Percentiles rank a stretch among this genome's conserved stretches.
phyloP scores from a whole-genome alignment of 805 yeast species.

The Clavispora asparagi region DNA sequence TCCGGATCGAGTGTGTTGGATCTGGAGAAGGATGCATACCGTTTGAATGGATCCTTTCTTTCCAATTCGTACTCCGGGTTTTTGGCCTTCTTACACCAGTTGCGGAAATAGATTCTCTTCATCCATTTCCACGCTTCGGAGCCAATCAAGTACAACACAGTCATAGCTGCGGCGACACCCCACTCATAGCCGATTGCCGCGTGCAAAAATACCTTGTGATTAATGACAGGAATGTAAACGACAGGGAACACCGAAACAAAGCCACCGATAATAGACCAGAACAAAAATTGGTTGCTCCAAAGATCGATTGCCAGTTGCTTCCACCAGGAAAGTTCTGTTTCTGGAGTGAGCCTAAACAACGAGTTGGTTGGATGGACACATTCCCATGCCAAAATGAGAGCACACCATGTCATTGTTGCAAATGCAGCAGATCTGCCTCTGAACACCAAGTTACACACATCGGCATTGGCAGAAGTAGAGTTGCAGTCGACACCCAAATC shows the following conservation, averaged over 20 bases:
- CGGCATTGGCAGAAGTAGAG: constrained; percentile 13
- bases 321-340: constrained; percentile 33
- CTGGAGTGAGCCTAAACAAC: constrained; percentile 33
- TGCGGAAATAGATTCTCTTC: constrained; percentile 29
- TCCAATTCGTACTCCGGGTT: constrained; percentile 65
- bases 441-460: constrained; percentile 28
- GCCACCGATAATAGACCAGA: constrained; percentile 35
- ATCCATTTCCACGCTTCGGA: constrained; percentile 38
- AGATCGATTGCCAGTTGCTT: constrained; percentile 30
- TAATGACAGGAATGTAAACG: constrained; percentile 37
- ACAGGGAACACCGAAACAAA: constrained; percentile 35
- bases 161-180: constrained; percentile 32
- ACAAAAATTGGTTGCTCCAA: constrained; percentile 33
- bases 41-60: constrained; percentile 56
- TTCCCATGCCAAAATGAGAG: constrained; percentile 37
- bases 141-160: constrained; percentile 25
- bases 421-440: constrained; percentile 36
- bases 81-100: constrained; percentile 28
- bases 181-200: constrained; percentile 36
- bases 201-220: constrained; percentile 34
- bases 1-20: constrained; percentile 39
- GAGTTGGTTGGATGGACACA: constrained; percentile 34
- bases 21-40: constrained; percentile 55
- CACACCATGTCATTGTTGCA: constrained; percentile 39
- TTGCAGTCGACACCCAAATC: constrained; percentile 35